A percentile compares a stretch with the other conserved stretches of the same genome.
These are phyloP conservation scores for Kickxella alabastrina DNA, from an alignment of 192 early-diverging fungal species.

Conservation along the genomic window DNA sequence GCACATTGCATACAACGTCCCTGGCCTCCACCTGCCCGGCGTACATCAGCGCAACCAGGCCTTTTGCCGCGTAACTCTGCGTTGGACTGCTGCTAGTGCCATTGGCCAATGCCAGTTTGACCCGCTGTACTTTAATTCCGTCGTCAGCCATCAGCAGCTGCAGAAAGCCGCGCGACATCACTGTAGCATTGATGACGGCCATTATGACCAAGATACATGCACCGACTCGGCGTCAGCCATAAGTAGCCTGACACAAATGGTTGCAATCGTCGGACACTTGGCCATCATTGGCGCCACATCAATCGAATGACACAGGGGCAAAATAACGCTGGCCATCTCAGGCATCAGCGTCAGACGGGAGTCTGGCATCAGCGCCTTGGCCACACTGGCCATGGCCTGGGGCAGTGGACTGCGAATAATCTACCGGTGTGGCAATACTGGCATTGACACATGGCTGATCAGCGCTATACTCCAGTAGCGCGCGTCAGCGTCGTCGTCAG, in stretches of 20 bases:
- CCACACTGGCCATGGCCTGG: constrained; percentile 11
- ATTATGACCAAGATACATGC: constrained; percentile 18
- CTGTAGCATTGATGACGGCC: constrained; percentile 28
- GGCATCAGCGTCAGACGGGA: constrained; percentile 27
- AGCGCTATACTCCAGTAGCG: constrained; percentile 39
- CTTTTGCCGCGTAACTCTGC: not conserved
- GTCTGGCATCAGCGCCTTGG: not conserved
- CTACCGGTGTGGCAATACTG: constrained; percentile 27
- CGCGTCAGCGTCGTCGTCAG: constrained; percentile 27
- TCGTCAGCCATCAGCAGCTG: no score
- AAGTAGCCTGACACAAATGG: constrained; percentile 16
- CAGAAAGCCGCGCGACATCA: constrained; percentile 30
- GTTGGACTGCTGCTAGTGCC: not conserved
- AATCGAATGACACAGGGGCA: constrained; percentile 32
- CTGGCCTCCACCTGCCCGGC: not conserved
- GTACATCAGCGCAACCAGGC: not conserved
- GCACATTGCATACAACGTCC: not conserved
- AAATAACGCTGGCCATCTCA: constrained; percentile 26
- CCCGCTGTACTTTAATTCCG: no score
- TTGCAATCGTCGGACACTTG: constrained; percentile 11
- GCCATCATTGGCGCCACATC: constrained; percentile 16
- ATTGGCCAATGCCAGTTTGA: not conserved
- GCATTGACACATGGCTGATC: constrained; percentile 16
- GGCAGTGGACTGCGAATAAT: constrained; percentile 37
- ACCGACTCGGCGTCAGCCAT: constrained; percentile 15